A percentile compares a stretch with the other conserved stretches of the same genome.
Evolutionary conservation across 805 yeast species (phyloP).

Genomic region (Kurtzmaniella fragi): DNA sequence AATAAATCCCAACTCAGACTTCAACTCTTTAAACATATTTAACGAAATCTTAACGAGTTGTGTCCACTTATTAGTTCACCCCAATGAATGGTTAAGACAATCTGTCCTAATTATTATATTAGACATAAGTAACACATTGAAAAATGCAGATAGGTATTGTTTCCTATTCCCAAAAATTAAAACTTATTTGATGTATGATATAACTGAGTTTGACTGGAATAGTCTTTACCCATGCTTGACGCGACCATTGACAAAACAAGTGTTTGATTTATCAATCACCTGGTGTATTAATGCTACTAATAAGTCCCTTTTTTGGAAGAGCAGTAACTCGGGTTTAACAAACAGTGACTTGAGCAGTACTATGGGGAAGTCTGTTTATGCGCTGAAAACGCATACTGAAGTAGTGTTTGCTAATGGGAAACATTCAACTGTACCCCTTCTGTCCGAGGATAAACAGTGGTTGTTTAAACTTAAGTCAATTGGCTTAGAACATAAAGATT

Average conservation of each 20-base stretch:
- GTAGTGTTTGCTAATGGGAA: conserved; percentile 9
- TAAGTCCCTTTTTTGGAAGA: conserved; percentile 77
- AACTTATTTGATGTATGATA: conserved; percentile 73
- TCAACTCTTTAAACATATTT: conserved; percentile 35
- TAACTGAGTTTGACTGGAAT: conserved; percentile 62
- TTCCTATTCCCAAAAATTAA: conserved; percentile 75
- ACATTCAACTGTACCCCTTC: conserved; percentile 28
- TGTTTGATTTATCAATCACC: conserved; percentile 54
- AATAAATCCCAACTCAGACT: conserved; percentile 30
- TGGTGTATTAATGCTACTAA: conserved; percentile 66
- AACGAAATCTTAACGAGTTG: conserved; percentile 28
- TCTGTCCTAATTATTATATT: conserved; percentile 57
- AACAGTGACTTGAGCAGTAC: conserved; percentile 5
- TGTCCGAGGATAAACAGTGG: conserved; percentile 68
- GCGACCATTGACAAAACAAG: conserved; percentile 60
- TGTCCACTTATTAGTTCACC: conserved; percentile 67
- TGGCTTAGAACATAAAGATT: conserved; percentile 68
- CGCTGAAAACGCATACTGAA: conserved; percentile 14
- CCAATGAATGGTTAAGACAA: conserved; percentile 81
- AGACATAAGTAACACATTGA: conserved; percentile 55
- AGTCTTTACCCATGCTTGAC: conserved; percentile 63
- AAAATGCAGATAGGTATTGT: conserved; percentile 79
- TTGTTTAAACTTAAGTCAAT: conserved; percentile 61
- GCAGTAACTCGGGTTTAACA: too few species aligned
- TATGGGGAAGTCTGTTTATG: conserved; percentile 32